Percentiles rank a stretch among this genome's conserved stretches.
phyloP scores from a whole-genome alignment of 176 grass and related monocot genomes.

The Secale cereale region DNA sequence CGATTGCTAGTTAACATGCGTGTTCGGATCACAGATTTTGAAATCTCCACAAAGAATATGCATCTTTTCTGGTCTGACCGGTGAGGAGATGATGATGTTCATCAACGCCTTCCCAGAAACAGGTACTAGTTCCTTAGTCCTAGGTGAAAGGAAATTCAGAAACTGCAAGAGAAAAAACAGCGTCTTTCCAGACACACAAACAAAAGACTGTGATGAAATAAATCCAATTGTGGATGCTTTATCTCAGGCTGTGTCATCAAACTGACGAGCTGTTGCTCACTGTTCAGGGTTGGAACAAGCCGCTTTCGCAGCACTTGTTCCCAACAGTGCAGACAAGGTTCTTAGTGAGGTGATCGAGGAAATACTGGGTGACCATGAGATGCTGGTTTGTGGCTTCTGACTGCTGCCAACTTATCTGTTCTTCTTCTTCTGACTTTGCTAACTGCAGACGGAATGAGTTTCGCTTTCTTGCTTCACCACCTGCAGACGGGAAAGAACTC shows the following conservation, averaged over 20 bases:
- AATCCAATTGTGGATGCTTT: background rate
- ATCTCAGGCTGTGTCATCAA: background rate
- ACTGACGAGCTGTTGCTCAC: constrained; percentile 1
- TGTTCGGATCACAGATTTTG: constrained; percentile 49
- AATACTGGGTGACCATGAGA: constrained; percentile 92
- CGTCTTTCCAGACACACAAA: background rate
- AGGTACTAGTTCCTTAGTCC: constrained; percentile 33
- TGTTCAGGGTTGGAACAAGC: constrained; percentile 65
- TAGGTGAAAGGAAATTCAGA: background rate
- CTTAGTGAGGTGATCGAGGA: constrained; percentile 81
- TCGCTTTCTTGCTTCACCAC: background rate
- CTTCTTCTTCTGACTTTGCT: constrained; percentile 13
- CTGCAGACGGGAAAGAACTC: constrained; percentile 55
- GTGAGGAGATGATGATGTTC: constrained; percentile 99
- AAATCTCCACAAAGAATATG: constrained; percentile 64
- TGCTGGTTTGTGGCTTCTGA: constrained; percentile 66
- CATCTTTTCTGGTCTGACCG: constrained; percentile 86
- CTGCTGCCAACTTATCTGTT: background rate
- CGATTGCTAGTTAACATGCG: background rate
- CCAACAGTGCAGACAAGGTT: constrained; percentile 80
- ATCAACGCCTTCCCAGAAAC: constrained; percentile 83
- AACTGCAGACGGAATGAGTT: background rate
- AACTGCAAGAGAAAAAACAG: background rate
- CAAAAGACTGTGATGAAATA: background rate
- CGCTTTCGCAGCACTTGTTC: constrained; percentile 96